Percentiles rank a stretch among this genome's conserved stretches.
phyloP scores from a whole-genome alignment of 1,284 basidiomycete genomes.

The Ustilago trichophora region DNA sequence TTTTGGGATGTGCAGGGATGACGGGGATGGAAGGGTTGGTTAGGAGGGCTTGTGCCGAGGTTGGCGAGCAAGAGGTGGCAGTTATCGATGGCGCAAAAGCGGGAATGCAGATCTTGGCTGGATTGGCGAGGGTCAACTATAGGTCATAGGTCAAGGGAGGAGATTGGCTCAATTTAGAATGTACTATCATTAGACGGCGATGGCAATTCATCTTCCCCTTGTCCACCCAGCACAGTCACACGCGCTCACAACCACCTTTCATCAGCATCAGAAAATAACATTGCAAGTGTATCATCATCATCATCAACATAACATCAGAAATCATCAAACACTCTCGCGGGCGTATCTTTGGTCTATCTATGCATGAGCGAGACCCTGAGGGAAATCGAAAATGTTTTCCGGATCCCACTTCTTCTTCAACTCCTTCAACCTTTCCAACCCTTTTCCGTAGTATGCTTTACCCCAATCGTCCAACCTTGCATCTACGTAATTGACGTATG shows the following conservation, averaged over 20 bases:
- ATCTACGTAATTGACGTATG: constrained; percentile 59
- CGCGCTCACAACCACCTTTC: no score
- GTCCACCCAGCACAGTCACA: no score
- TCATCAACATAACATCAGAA: no score
- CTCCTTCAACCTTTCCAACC: constrained; percentile 67
- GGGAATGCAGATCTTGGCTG: constrained; percentile 75
- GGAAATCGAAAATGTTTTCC: constrained; percentile 71
- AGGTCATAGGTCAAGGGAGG: constrained; percentile 1
- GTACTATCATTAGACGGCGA: no score
- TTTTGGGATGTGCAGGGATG: constrained; percentile 59
- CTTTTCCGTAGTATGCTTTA: constrained; percentile 69
- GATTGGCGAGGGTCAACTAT: constrained; percentile 74
- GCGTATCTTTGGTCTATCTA: no score
- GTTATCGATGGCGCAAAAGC: constrained; percentile 74
- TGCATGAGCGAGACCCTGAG: constrained; percentile 75
- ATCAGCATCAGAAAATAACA: no score
- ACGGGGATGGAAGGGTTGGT: constrained; percentile 51
- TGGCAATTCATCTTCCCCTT: no score
- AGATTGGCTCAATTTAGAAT: no score
- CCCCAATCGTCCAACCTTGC: constrained; percentile 30
- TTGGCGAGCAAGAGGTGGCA: constrained; percentile 55
- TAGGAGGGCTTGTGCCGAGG: constrained; percentile 8
- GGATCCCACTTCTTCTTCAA: constrained; percentile 73
- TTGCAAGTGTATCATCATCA: no score
- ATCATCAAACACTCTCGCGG: no score